Conservation (phyloP, 768 basidiomycete species). For the Termitomyces bulborhizus region DNA sequence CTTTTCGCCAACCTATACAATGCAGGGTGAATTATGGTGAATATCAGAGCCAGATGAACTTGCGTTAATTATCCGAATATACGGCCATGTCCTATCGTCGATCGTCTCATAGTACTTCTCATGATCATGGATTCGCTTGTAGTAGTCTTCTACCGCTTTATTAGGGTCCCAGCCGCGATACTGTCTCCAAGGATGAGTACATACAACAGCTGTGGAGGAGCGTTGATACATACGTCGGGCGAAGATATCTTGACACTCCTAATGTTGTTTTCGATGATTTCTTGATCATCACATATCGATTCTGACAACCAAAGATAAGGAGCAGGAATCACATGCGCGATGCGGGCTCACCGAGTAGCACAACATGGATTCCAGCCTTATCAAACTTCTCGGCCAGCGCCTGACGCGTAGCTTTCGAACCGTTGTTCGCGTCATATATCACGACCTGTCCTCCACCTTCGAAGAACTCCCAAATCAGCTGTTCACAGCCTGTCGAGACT, state of each 20-base stretch:
- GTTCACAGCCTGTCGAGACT: conserved; percentile 81
- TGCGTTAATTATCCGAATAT: conserved; percentile 91
- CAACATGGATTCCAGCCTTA: conserved; percentile 82
- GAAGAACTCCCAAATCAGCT: conserved; percentile 87
- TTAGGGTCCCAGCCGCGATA: conserved; percentile 93
- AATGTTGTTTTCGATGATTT: conserved; percentile 92
- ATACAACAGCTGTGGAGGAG: not conserved
- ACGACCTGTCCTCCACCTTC: conserved; percentile 87
- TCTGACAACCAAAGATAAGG: conserved; percentile 41
- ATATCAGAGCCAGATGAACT: conserved; percentile 12
- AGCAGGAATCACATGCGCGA: not conserved
- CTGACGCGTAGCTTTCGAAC: conserved; percentile 60
- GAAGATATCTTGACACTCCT: conserved; percentile 97
- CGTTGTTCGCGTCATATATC: conserved; percentile 98
- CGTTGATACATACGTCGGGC: conserved; percentile 68
- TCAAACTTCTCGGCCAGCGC: conserved; percentile 81
- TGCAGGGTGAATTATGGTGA: not conserved
- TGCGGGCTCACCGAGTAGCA: conserved; percentile 69
- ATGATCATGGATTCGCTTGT: conserved; percentile 79
- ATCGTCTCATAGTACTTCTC: conserved; percentile 88
- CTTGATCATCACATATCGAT: conserved; percentile 84
- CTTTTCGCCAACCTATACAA: conserved; percentile 79
- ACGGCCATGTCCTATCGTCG: conserved; percentile 87
- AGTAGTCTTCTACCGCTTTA: conserved; percentile 89
- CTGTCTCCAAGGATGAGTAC: conserved; percentile 31